These are phyloP conservation scores for Paramecium sonneborni DNA, from an alignment of 73 alveolate genomes.

Conservation along the genomic window DNA sequence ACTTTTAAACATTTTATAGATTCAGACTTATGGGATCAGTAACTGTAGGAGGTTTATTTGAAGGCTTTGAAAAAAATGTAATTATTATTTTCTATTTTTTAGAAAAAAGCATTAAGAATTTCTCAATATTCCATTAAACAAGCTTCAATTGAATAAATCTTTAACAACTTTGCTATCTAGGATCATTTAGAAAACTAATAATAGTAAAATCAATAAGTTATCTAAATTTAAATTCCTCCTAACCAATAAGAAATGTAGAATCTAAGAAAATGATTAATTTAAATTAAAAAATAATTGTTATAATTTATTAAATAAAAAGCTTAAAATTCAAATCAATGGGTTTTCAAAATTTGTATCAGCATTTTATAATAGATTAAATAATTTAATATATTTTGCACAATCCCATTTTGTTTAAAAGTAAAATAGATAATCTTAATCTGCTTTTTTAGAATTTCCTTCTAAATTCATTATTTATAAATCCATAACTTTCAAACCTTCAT, in stretches of 20 bases:
- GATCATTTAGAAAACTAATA: not conserved
- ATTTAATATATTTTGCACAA: not conserved
- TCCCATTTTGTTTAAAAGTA: slow-evolving; percentile 24
- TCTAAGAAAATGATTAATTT: not conserved
- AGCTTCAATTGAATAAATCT: slow-evolving; percentile 70
- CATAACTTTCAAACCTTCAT: slow-evolving; percentile 11
- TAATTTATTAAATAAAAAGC: not conserved
- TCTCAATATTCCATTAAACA: slow-evolving; percentile 65
- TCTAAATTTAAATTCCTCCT: not conserved
- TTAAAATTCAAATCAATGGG: not conserved
- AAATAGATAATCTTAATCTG: not conserved
- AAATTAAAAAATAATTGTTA: not conserved
- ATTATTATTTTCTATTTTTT: not conserved
- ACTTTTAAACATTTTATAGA: slow-evolving; percentile 68
- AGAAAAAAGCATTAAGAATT: slow-evolving; percentile 57
- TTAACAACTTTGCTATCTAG: slow-evolving; percentile 69
- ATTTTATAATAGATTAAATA: not conserved
- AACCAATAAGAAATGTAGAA: not conserved
- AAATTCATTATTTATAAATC: not conserved
- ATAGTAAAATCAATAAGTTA: not conserved
- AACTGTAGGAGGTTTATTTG: slow-evolving; percentile 68
- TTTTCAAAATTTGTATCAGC: not conserved
- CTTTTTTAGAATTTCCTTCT: not conserved
- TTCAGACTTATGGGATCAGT: slow-evolving; percentile 48
- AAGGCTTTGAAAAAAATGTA: slow-evolving; percentile 64